Percentiles rank a stretch among this genome's conserved stretches.
phyloP scores from a whole-genome alignment of 306 rosid species.

The Medicago lupulina region DNA sequence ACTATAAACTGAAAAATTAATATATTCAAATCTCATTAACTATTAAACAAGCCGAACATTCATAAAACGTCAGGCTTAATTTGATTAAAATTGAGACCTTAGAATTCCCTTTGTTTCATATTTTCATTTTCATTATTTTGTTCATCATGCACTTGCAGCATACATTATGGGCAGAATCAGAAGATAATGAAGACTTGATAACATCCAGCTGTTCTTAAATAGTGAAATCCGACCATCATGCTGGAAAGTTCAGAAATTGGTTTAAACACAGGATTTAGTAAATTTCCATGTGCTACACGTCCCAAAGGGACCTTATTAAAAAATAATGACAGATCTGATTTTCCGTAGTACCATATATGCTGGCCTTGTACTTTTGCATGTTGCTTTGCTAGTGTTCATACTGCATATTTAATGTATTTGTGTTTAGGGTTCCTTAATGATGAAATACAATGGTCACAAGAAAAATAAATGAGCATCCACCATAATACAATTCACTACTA shows the following conservation, averaged over 20 bases:
- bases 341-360: conserved; percentile 53
- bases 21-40: neutral
- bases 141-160: conserved; percentile 2
- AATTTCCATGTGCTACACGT: conserved; percentile 48
- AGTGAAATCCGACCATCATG: conserved; percentile 33
- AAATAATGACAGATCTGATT: conserved; percentile 44
- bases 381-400: conserved; percentile 42
- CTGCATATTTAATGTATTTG: conserved; percentile 35
- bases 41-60: neutral
- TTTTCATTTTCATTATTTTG: neutral
- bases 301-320: conserved; percentile 28
- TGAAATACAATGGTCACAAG: conserved; percentile 15
- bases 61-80: neutral
- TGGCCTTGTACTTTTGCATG: conserved; percentile 45
- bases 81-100: conserved; percentile 6
- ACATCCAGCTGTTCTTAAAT: conserved; percentile 42
- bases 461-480: too few species aligned
- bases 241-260: conserved; percentile 42
- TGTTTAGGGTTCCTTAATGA: conserved; percentile 41
- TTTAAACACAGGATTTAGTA: conserved; percentile 34
- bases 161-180: conserved; percentile 29
- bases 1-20: neutral
- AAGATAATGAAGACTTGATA: conserved; percentile 16
- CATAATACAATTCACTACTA: neutral
- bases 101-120: neutral